A percentile compares a stretch with the other conserved stretches of the same genome.
These are phyloP conservation scores for Leishmania martiniquensis DNA, from an alignment of 208 protist species.

Conservation along the genomic window DNA sequence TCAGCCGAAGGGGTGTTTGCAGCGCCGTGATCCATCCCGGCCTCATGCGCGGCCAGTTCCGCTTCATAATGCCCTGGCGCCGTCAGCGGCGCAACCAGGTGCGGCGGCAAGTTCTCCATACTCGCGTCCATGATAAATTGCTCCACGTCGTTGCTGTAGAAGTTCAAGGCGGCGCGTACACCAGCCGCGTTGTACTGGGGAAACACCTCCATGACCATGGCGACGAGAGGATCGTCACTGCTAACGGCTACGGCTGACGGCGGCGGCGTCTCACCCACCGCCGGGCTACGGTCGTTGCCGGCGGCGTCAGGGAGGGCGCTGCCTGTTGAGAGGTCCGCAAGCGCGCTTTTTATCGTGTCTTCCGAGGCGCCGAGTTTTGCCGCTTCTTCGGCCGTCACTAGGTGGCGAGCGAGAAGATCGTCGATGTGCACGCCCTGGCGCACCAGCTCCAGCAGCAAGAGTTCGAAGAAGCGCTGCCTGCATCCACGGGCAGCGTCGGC, in stretches of 20 bases:
- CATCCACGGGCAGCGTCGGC: slow-evolving; percentile 38
- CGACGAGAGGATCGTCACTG: slow-evolving; percentile 55
- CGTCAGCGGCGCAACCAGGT: slow-evolving; percentile 62
- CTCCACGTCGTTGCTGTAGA: slow-evolving; percentile 89
- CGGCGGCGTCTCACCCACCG: background rate
- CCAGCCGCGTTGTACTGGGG: slow-evolving; percentile 67
- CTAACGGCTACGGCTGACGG: background rate
- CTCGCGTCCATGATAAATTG: slow-evolving; percentile 89
- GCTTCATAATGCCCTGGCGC: slow-evolving; percentile 18
- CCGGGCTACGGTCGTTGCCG: background rate
- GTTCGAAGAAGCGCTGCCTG: slow-evolving; percentile 76
- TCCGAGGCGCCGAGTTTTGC: slow-evolving; percentile 76
- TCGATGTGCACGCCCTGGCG: slow-evolving; percentile 80
- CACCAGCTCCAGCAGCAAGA: slow-evolving; percentile 78
- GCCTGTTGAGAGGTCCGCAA: slow-evolving; percentile 35
- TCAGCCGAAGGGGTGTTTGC: background rate
- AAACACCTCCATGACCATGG: slow-evolving; percentile 85
- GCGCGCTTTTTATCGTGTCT: slow-evolving; percentile 44
- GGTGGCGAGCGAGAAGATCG: slow-evolving; percentile 51
- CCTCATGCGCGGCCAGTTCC: slow-evolving; percentile 16
- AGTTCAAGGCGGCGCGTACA: slow-evolving; percentile 64
- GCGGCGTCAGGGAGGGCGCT: background rate
- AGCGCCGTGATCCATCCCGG: background rate
- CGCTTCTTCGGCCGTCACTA: slow-evolving; percentile 64
- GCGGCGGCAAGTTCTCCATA: slow-evolving; percentile 84